Evolutionary conservation across 306 rosid species (phyloP).

Genomic region (Trifolium pratense): DNA sequence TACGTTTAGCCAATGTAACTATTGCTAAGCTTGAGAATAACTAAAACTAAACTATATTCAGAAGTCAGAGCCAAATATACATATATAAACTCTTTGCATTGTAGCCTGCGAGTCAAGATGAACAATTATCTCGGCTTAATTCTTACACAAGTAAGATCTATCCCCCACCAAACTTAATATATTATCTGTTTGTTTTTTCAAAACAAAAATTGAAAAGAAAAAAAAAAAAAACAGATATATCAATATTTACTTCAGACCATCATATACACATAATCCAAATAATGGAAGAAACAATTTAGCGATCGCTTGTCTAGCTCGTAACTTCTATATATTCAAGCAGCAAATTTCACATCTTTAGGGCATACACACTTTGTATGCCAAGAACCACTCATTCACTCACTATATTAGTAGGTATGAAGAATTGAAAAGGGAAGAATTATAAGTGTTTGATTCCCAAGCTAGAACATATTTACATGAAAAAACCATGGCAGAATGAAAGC

Average conservation of each 20-base stretch:
- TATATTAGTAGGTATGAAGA: conserved; percentile 38
- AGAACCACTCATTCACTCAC: conserved; percentile 39
- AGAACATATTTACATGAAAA: conserved; percentile 88
- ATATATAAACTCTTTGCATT: background rate
- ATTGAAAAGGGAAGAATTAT: conserved; percentile 33
- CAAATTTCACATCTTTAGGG: conserved; percentile 48
- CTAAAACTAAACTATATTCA: background rate
- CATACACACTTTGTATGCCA: conserved; percentile 23
- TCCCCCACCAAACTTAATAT: background rate
- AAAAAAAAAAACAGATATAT: background rate
- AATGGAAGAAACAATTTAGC: conserved; percentile 21
- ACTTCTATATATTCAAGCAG: conserved; percentile 15
- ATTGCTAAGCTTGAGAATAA: background rate
- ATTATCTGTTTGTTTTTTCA: conserved; percentile 14
- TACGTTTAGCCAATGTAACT: background rate
- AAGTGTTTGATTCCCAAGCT: conserved; percentile 41
- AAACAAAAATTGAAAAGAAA: background rate
- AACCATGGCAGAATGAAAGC: conserved; percentile 98
- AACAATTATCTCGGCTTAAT: background rate
- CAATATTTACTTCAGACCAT: conserved; percentile 34
- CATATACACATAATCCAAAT: conserved; percentile 27
- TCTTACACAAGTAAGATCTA: background rate
- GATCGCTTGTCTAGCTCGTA: background rate
- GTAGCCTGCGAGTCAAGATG: background rate
- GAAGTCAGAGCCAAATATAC: background rate